These are phyloP conservation scores for Eimeria sp. DNA, from an alignment of 169 alveolate genomes.

Conservation along the genomic window DNA sequence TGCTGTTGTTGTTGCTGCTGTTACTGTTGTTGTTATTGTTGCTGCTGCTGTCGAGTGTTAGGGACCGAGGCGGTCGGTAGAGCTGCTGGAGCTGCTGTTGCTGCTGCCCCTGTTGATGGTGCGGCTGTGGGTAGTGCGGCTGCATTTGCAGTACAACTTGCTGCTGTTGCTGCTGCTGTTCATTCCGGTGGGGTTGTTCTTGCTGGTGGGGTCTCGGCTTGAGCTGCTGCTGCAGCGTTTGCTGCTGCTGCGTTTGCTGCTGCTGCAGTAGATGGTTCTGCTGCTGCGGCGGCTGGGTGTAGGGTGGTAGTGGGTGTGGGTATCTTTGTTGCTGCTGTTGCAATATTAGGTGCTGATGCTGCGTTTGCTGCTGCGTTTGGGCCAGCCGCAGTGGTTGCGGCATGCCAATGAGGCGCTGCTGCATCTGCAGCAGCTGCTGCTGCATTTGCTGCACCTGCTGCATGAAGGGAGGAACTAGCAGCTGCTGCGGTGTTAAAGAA, in stretches of 20 bases:
- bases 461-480: slow-evolving; percentile 29
- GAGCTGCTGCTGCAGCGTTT: slow-evolving; percentile 7
- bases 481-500: slow-evolving; percentile 58
- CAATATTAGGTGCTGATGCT: slow-evolving; percentile 14
- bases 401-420: slow-evolving; percentile 41
- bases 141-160: neutral
- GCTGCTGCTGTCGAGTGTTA: slow-evolving; percentile 6
- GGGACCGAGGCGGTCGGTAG: neutral
- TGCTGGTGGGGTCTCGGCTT: slow-evolving; percentile 13
- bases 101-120: slow-evolving; percentile 31
- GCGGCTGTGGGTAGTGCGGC: slow-evolving; percentile 4
- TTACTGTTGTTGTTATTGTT: slow-evolving; percentile 19
- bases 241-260: slow-evolving; percentile 18
- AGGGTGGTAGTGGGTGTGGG: too few species aligned
- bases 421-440: slow-evolving; percentile 68
- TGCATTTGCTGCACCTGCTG: slow-evolving; percentile 33
- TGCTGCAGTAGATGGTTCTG: slow-evolving; percentile 15
- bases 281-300: neutral
- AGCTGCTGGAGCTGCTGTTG: neutral
- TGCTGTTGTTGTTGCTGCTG: slow-evolving; percentile 28
- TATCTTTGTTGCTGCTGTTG: slow-evolving; percentile 22
- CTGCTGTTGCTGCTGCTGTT: slow-evolving; percentile 31
- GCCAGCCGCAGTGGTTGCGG: slow-evolving; percentile 8
- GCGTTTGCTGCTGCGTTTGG: slow-evolving; percentile 36
- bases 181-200: neutral